Evolutionary conservation across 805 yeast genomes (phyloP), one percentile per base, ranked within the genome.

Genomic region (Pachysolen tannophilus): DNA sequence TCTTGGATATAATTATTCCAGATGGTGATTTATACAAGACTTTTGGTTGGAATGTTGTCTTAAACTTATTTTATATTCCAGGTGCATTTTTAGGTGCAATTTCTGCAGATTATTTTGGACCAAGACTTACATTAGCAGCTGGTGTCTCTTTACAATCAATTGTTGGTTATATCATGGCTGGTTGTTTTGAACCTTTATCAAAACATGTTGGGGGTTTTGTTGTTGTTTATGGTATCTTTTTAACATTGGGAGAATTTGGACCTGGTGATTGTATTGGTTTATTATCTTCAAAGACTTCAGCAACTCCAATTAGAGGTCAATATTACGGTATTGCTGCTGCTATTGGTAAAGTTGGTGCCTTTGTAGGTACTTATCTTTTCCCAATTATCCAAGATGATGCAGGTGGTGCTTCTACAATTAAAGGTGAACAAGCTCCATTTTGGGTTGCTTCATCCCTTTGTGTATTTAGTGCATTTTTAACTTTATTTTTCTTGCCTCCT

Each of bases 271-370:
- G 83, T 60, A 81, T 83, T 56, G 97, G 97, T 46, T 61, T 83
- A 37, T 66, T 88, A 43, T 94, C 95, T 15, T 72, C 95, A 28
- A 87, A 87, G 60, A 81, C 95, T 6, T 71, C 79, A 31, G 82
- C 95, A 30, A 79, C 95, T 8, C 78, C 95, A 16, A 72, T 87
- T 38, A 78, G 97, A 63, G 97, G 96, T 39, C 82, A 82, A 49
- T 84, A 82, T 60, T 88, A 88, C 53, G 92, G 92, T 49, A 67
- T 86, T 47, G 90, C 94, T 29, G 95, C 97, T 38, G 95, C 95
- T 18, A 48, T 78, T 35, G 97, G 95, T 51, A 88, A 88, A 58
- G 65, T 85, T 40, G 97, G 97, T 53, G 97, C 95, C 1, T 87
- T 88, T 53, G 82, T 79, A 20, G 96, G 96, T 37, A 79, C 92